These are phyloP conservation scores for Melanopsichium pennsylvanicum DNA, from an alignment of 1,284 basidiomycete genomes.

Conservation along the genomic window DNA sequence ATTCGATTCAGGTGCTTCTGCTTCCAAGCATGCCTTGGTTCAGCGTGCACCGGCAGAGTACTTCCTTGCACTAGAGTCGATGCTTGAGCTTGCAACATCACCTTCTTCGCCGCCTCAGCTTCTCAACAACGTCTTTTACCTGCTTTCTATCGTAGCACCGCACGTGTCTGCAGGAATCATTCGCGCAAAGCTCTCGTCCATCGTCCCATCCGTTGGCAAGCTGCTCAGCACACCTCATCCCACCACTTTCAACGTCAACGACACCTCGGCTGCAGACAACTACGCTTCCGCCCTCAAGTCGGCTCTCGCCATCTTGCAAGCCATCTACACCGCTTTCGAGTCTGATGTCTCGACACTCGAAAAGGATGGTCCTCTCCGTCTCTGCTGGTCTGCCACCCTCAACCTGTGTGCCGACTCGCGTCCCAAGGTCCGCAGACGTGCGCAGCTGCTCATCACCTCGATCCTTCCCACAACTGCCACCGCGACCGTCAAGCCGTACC, in stretches of 20 bases:
- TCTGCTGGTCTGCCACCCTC: conserved; percentile 74
- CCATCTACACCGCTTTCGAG: conserved; percentile 75
- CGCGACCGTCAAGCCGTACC: conserved; percentile 68
- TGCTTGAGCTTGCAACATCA: conserved; percentile 45
- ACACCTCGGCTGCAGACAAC: conserved; percentile 77
- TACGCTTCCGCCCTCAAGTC: conserved; percentile 70
- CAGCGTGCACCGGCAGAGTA: conserved; percentile 57
- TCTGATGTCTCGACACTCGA: conserved; percentile 67
- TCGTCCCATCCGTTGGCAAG: conserved; percentile 52
- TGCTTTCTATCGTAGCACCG: conserved; percentile 59
- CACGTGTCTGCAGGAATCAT: conserved; percentile 53
- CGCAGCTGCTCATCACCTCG: conserved; percentile 83
- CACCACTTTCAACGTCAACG: conserved; percentile 50
- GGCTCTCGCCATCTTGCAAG: conserved; percentile 78
- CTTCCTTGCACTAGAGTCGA: conserved; percentile 59
- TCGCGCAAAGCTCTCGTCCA: conserved; percentile 47
- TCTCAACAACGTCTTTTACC: conserved; percentile 56
- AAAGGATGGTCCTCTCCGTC: conserved; percentile 45
- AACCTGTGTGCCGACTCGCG: conserved; percentile 84
- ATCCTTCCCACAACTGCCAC: conserved; percentile 66
- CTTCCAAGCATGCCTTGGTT: conserved; percentile 70
- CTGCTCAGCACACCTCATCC: conserved; percentile 57
- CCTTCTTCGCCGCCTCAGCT: conserved; percentile 34
- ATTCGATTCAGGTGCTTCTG: conserved; percentile 73
- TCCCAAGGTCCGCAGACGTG: conserved; percentile 91